These are phyloP conservation scores for Ceriops decandra DNA, from an alignment of 345 rosid species.

Conservation along the genomic window DNA sequence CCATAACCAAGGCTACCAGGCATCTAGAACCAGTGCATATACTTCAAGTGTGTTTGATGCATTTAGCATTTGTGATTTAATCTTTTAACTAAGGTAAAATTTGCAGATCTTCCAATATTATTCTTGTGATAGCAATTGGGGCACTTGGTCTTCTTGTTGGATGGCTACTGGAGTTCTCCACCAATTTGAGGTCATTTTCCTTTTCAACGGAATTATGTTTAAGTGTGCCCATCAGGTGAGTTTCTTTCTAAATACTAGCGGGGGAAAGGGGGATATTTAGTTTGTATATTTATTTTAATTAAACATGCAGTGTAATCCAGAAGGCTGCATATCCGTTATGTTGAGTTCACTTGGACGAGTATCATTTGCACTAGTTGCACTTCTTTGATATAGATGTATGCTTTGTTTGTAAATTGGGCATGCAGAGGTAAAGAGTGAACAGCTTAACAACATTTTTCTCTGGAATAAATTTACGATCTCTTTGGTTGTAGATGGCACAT, in stretches of 20 bases:
- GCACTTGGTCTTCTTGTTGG: constrained; percentile 70
- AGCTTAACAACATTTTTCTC: background rate
- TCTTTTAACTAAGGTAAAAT: constrained; percentile 7
- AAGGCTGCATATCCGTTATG: background rate
- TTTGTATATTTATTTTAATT: background rate
- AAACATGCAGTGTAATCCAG: background rate
- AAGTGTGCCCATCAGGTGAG: constrained; percentile 52
- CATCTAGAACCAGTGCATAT: constrained; percentile 21
- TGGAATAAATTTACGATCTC: constrained; percentile 4
- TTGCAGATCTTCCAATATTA: constrained; percentile 72
- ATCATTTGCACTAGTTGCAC: too few relatives aligned
- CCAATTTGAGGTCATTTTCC: constrained; percentile 54
- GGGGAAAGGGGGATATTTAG: background rate
- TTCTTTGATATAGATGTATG: background rate
- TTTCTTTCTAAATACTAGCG: background rate
- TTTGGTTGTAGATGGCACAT: constrained; percentile 41
- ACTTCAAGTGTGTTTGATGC: constrained; percentile 18
- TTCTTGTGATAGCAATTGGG: constrained; percentile 84
- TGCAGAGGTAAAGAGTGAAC: background rate
- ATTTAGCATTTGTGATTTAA: background rate
- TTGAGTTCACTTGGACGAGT: too few relatives aligned
- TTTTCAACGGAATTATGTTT: constrained; percentile 41
- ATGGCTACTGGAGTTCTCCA: constrained; percentile 64
- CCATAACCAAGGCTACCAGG: constrained; percentile 95
- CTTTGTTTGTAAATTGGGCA: background rate